Evolutionary conservation across 2,329 filamentous ascomycete genomes (phyloP), one percentile per base, ranked within the genome.

Genomic region (Phyllosticta citribraziliensis): DNA sequence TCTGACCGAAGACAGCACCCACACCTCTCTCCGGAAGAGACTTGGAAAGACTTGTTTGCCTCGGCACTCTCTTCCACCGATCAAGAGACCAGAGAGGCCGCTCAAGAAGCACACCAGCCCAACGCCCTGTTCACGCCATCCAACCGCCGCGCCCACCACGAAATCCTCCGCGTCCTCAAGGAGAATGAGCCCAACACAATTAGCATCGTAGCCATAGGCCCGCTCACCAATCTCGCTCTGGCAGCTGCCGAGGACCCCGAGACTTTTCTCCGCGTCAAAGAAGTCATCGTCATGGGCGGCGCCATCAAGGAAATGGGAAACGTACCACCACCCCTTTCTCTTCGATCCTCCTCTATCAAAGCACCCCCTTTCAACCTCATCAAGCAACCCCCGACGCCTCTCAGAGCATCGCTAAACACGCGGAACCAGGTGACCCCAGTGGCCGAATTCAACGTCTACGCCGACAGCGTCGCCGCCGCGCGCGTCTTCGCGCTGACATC

Each of bases 251-350:
- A 91, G 69, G 93, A 97, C 67, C 87, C 92, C 0, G 90, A 93
- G 73, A 87, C 91, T 0, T 97, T 99, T 73, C 80, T 99, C 60
- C 85, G 86, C 52, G 89, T 86, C 56, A 96, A 95, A 73, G 91
- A 97, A 74, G 83, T 99, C 2, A 87, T 96, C 3, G 89, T 97
- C 55, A 99, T 99, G 94, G 94, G 93, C 63, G 94, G 94, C 63
- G 87, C 89, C 24, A 83, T 99, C 59, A 81, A 88, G 63, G 77
- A 85, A 53, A 82, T 86, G 57, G 94, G 94, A 67, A 99, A 99
- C 73, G 78, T 80, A 73, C 67, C 27, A 66, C 66, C 24, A 63
- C 66, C 55, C 40, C 64, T 70, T 35, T 61, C 63, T 52, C 65
- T 61, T 57, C 64, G 68, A 53, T 67, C 67, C 65, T 67, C 24